These are phyloP conservation scores for Croton laevigatus DNA, from an alignment of 441 rosid genomes.

Conservation along the genomic window DNA sequence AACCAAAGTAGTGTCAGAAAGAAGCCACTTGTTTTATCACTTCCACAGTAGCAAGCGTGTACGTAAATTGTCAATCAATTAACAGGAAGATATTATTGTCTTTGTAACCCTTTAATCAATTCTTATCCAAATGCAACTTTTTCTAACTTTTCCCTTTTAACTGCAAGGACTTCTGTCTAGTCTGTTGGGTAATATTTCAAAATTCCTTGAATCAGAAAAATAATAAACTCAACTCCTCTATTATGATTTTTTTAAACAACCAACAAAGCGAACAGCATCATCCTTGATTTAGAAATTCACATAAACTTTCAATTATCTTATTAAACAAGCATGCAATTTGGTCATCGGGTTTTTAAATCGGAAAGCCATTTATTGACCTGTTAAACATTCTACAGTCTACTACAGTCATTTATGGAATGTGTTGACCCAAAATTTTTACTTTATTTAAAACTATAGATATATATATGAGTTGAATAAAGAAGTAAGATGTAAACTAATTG, in stretches of 20 bases:
- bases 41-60: neutral
- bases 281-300: neutral
- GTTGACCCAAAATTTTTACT: neutral
- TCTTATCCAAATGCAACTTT: neutral
- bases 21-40: neutral
- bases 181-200: neutral
- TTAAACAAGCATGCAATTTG: neutral
- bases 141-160: neutral
- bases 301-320: neutral
- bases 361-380: neutral
- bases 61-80: neutral
- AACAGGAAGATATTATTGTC: neutral
- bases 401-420: neutral
- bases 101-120: neutral
- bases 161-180: neutral
- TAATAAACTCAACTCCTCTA: neutral
- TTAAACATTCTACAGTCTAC: neutral
- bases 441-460: neutral
- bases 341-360: neutral
- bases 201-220: neutral
- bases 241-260: neutral
- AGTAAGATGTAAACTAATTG: neutral
- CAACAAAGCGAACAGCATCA: neutral
- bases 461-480: neutral
- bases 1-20: neutral